phyloP scores from a whole-genome alignment of 129 eudicot genomes.

The carrot (Daucus carota) region DH1_v3.0 NC_030384.2:25575501-25576000 shows the following conservation, averaged over 20 bases:
- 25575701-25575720: conserved; percentile 8
- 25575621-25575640: neutral
- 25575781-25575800: conserved; percentile 3
- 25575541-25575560: conserved; percentile 6
- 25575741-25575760: conserved; percentile 4
- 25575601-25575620: conserved; percentile 1
- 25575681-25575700: neutral
- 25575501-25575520: conserved; percentile 2
- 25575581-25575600: conserved; percentile 9
- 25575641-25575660: neutral
- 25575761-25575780: conserved; percentile 6
- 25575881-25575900: neutral
- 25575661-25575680: conserved; percentile 7
- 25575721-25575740: neutral
- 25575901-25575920: neutral
- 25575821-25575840: neutral
- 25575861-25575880: neutral
- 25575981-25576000: neutral
- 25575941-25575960: conserved; percentile 10
- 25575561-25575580: neutral
- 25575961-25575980: neutral
- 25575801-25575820: conserved; percentile 3
- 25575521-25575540: conserved; percentile 7
- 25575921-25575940: conserved; percentile 8
- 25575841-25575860: neutral